phyloP scores from a whole-genome alignment of 2,329 filamentous ascomycete species.

The Colletotrichum viniferum region DNA sequence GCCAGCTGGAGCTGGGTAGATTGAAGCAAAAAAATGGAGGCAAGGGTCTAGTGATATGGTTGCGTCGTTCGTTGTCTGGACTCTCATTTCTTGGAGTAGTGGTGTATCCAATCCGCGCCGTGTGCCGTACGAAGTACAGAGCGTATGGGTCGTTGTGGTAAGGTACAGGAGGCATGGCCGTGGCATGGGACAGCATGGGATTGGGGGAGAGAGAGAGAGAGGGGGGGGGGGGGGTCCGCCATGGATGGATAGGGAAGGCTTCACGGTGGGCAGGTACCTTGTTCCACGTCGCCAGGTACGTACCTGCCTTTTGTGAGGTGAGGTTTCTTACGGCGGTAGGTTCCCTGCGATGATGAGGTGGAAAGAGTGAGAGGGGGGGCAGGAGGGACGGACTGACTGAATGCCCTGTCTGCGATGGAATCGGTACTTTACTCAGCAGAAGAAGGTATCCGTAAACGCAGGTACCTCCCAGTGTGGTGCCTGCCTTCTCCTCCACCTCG shows the following conservation, averaged over 20 bases:
- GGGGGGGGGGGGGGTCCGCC: not conserved
- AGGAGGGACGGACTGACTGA: no score
- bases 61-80: slow-evolving; percentile 23
- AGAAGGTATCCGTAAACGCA: not conserved
- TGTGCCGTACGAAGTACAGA: not conserved
- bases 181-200: not conserved
- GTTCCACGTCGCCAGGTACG: not conserved
- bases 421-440: not conserved
- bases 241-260: not conserved
- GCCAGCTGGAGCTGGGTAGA: not conserved
- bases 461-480: not conserved
- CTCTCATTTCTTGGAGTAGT: slow-evolving; percentile 7
- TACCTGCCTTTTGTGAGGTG: not conserved
- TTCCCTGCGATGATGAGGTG: not conserved
- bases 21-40: slow-evolving; percentile 17
- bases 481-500: no score
- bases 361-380: no score
- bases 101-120: not conserved
- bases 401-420: no score
- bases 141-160: not conserved
- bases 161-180: not conserved
- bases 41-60: slow-evolving; percentile 20
- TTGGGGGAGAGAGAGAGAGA: not conserved
- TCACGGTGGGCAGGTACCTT: not conserved
- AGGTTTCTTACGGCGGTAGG: not conserved